Base-by-base conservation (phyloP, 164 flowering plant genomes). In the Pachysandra terminalis region DNA sequence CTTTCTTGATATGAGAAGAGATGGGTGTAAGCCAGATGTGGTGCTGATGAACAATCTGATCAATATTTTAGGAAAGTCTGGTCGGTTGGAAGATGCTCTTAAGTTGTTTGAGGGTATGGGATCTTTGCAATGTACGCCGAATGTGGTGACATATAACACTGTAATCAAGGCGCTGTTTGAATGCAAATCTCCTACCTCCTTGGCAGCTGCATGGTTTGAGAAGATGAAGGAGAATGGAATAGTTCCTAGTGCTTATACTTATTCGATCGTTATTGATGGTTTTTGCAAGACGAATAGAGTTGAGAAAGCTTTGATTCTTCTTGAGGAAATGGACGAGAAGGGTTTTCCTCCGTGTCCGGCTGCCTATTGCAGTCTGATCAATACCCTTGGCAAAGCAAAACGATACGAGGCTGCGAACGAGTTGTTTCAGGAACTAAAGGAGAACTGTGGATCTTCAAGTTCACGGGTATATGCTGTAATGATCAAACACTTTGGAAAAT, bases 271-370 rank as follows among this genome's bases (percentile, higher is more conserved):
- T 53, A 91, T 94, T 68, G 96, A 94, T 78, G 98, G 98, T 24
- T 87, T 87, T 69, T 91, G 97, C 81, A 91, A 91, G 83, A 82
- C 81, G 56, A 90, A 87, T 75, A 84, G 85, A 79, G 83, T 94
- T 32, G 96, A 91, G 77, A 89, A 91, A 76, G 98, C 97, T 57
- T 72, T 92, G 67, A 10, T 84, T 75, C 83, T 95, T 65, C 89
- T 95, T 24, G 98, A 95, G 73, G 97, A 95, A 81, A 95, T 91
- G 98, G 98, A 95, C 74, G 98, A 95, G 77, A 95, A 88, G 68
- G 96, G 98, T 53, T 86, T 87, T 71, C 93, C 96, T 63, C 95
- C 97, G 45, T 87, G 93, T 68, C 96, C 97, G 23, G 86, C 97
- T 80, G 98, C 97, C 45, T 95, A 95, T 68, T 92, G 98, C 70